These are phyloP conservation scores for Colletotrichum sp. DNA, from an alignment of 2,329 filamentous ascomycete genomes.

Conservation along the genomic window DNA sequence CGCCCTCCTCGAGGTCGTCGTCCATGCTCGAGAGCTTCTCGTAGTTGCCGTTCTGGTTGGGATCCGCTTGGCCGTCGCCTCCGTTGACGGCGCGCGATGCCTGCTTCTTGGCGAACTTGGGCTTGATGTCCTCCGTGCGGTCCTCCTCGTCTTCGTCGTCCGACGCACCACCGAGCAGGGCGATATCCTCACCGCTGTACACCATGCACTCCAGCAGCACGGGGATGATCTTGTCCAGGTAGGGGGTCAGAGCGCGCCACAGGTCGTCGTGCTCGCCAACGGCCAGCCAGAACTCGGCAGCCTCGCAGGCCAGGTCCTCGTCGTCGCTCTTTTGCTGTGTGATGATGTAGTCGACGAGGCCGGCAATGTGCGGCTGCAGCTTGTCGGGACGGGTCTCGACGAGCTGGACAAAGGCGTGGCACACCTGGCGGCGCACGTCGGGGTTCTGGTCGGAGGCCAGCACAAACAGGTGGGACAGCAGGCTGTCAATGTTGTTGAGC, in stretches of 20 bases:
- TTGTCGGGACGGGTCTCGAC: conserved; percentile 92
- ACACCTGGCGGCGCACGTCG: conserved; percentile 91
- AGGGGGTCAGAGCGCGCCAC: conserved; percentile 77
- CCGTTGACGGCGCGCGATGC: conserved; percentile 64
- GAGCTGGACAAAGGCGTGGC: conserved; percentile 88
- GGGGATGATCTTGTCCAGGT: conserved; percentile 84
- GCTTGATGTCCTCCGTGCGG: conserved; percentile 87
- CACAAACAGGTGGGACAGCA: conserved; percentile 83
- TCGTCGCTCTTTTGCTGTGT: conserved; percentile 88
- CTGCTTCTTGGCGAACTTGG: conserved; percentile 80
- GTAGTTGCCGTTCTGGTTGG: conserved; percentile 60
- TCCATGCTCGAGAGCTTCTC: conserved; percentile 65
- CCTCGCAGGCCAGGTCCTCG: conserved; percentile 89
- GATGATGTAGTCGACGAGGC: conserved; percentile 92
- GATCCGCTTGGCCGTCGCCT: conserved; percentile 54
- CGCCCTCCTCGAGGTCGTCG: conserved; percentile 85
- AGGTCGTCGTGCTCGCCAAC: conserved; percentile 87
- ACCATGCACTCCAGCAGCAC: conserved; percentile 94
- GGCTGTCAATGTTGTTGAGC: conserved; percentile 77
- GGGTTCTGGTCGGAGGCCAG: conserved; percentile 78
- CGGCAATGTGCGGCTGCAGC: conserved; percentile 84
- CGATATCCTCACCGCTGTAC: conserved; percentile 92
- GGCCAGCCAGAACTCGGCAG: conserved; percentile 96
- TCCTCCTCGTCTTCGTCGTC: conserved; percentile 94
- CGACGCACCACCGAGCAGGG: conserved; percentile 80